A percentile compares a stretch with the other conserved stretches of the same genome.
Conservation (phyloP, 75 land plant species). For the Adiantum capillusveneris region DNA sequence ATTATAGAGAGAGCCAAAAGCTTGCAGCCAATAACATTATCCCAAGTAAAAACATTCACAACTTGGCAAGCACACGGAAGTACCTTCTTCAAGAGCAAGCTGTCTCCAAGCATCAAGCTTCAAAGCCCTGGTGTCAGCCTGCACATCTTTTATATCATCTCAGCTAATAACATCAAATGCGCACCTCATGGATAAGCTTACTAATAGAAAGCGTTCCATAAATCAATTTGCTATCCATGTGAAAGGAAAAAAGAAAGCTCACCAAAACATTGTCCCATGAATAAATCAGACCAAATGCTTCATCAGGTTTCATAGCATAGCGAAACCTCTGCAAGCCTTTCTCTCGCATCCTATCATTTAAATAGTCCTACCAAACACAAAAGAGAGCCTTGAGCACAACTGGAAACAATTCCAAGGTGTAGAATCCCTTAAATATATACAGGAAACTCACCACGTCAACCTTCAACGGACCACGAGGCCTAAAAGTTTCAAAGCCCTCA, state of each 20-base stretch:
- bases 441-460: constrained; percentile 76
- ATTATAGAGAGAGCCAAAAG: too few relatives aligned
- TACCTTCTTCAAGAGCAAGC: constrained; percentile 87
- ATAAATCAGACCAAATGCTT: constrained; percentile 95
- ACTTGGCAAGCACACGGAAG: background rate
- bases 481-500: constrained; percentile 95
- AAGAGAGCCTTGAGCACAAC: background rate
- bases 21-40: too few relatives aligned
- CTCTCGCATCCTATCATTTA: constrained; percentile 80
- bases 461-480: constrained; percentile 71
- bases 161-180: background rate
- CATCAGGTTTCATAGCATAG: constrained; percentile 97
- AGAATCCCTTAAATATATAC: background rate
- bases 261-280: constrained; percentile 99
- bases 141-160: constrained; percentile 2
- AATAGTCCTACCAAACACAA: constrained; percentile 47
- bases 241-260: constrained; percentile 10
- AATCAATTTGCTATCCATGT: background rate
- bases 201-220: too few relatives aligned
- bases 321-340: constrained; percentile 78
- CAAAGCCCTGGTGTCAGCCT: constrained; percentile 76
- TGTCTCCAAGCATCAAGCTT: constrained; percentile 84
- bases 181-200: background rate
- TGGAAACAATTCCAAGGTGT: background rate
- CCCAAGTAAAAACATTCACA: too few relatives aligned